These are phyloP conservation scores for Botryotinia narcissicola DNA, from an alignment of 2,329 filamentous ascomycete species.

Conservation along the genomic window DNA sequence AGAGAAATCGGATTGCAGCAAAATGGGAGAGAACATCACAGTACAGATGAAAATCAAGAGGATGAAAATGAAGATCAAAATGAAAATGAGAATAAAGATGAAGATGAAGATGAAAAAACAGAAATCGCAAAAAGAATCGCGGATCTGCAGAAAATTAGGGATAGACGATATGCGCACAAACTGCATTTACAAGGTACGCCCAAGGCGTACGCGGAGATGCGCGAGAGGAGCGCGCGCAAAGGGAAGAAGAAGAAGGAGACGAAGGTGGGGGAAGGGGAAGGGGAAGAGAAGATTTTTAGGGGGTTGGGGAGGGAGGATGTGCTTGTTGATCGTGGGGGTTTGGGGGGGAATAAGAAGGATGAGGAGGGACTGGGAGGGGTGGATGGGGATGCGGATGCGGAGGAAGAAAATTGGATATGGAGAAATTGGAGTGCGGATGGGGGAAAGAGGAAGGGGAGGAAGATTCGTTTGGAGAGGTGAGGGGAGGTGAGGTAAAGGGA, in stretches of 20 bases:
- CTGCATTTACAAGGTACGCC: background rate
- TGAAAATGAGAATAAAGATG: too few relatives aligned
- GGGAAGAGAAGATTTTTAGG: background rate
- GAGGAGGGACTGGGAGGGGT: too few relatives aligned
- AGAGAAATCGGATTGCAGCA: background rate
- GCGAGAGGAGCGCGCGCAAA: background rate
- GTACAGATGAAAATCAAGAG: fast-evolving
- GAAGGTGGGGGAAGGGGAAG: background rate
- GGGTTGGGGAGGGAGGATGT: background rate
- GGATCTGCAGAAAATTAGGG: background rate
- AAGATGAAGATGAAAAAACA: background rate
- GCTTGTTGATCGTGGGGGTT: background rate
- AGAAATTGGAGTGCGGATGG: background rate
- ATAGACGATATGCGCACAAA: background rate
- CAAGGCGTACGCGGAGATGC: background rate
- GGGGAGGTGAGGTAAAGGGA: too few relatives aligned
- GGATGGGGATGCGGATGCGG: too few relatives aligned
- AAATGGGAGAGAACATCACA: background rate
- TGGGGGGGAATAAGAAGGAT: background rate
- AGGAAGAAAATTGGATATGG: background rate
- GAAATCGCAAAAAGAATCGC: background rate
- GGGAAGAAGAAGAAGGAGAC: too few relatives aligned
- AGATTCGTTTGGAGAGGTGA: background rate
- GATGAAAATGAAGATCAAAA: too few relatives aligned
- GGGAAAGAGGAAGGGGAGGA: background rate